Base-by-base conservation (phyloP, 768 basidiomycete genomes). In the Lactarius hengduanensis region DNA sequence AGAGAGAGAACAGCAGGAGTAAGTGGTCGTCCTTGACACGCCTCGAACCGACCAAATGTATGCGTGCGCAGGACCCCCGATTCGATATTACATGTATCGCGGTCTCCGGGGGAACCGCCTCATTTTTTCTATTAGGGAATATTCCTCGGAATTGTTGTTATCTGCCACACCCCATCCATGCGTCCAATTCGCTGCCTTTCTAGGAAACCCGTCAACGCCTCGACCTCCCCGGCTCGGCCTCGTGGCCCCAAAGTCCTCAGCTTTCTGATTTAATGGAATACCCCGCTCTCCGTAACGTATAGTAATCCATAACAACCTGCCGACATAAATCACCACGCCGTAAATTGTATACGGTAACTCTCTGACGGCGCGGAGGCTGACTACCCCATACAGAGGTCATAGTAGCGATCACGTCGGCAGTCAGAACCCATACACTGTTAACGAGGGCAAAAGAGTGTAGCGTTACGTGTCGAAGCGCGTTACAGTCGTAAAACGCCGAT, bases 201-300 rank as follows among this genome's bases (percentile, higher is more conserved):
- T 8, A 56, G 40, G 45, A n/a, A 9, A 15, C 0, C n/a, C 4
- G 20, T 34, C 34, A 30, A 32, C 45, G 57, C 57, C 47, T 43
- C 10, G 28, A 22, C 45, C 47, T n/a, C 32, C n/a, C 55, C 22
- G 28, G 8, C 28, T 13, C 8, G 5, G 57, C 57, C 63, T 59
- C 47, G 28, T 64, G 64, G 28, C 30, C 40, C 9, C 13, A 30
- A 41, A 10, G 45, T 9, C 50, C 32, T 62, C 41, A 67, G 9
- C 80, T 80, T 28, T 73, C 76, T 2, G 77, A 73, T 10, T 72
- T 73, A 0, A 80, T 82, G 1, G 86, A 83, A 70, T 80, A 88
- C 3, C 83, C 86, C 78, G 76, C 34, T 80, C 80, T 4, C 87
- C 88, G 54, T 88, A 85, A 22, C 75, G 77, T 56, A 90, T 84